A percentile compares a stretch with the other conserved stretches of the same genome.
phyloP scores from a whole-genome alignment of 306 rosid species.

The Senna siamea region DNA sequence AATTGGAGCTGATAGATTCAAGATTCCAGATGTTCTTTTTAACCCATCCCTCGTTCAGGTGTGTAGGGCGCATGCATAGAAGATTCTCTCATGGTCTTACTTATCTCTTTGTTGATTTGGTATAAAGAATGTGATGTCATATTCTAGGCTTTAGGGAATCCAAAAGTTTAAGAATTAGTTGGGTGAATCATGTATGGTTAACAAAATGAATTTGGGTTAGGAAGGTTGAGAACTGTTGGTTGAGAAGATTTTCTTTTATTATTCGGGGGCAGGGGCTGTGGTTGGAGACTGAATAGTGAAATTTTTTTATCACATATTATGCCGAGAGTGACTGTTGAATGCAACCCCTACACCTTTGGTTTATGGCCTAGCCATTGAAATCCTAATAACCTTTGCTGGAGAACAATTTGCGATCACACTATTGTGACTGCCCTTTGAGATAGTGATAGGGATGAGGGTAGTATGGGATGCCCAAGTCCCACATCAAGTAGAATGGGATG shows the following conservation, averaged over 20 bases:
- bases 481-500: too few species aligned
- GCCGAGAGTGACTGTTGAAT: not conserved
- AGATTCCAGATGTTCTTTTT: constrained; percentile 94
- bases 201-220: constrained; percentile 10
- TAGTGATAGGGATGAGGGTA: too few species aligned
- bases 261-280: not conserved
- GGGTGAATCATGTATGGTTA: not conserved
- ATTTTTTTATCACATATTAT: not conserved
- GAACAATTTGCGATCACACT: not conserved
- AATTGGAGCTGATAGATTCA: constrained; percentile 96
- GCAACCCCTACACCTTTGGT: not conserved
- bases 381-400: not conserved
- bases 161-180: constrained; percentile 2
- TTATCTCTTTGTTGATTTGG: not conserved
- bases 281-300: not conserved
- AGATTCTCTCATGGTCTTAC: constrained; percentile 8
- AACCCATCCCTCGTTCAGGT: constrained; percentile 90
- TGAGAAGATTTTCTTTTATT: not conserved
- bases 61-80: constrained; percentile 31
- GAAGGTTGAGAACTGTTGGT: constrained; percentile 10
- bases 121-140: not conserved
- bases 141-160: constrained; percentile 17
- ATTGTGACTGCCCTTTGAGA: not conserved
- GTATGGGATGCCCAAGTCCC: too few species aligned
- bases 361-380: not conserved